Evolutionary conservation across 805 yeast species (phyloP).

Genomic region (Saccharomycopsis fodiens): DNA sequence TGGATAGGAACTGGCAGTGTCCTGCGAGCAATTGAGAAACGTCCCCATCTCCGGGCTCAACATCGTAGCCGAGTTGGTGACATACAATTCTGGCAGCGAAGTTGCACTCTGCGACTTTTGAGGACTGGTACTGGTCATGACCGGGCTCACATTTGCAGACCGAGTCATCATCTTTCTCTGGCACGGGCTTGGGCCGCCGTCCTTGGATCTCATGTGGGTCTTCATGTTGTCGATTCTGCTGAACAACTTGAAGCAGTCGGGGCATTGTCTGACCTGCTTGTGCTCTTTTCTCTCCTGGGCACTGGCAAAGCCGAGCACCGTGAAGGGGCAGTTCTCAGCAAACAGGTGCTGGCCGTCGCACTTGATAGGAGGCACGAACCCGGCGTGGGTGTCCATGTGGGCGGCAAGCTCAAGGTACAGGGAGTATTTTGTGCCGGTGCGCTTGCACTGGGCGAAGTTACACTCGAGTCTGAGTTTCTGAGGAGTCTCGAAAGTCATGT

Average conservation of each 20-base stretch:
- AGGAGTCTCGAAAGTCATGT: slow-evolving; percentile 16
- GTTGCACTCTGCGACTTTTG: background rate
- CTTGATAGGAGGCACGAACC: slow-evolving; percentile 10
- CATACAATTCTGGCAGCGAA: background rate
- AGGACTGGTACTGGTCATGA: background rate
- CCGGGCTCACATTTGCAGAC: background rate
- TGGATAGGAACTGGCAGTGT: background rate
- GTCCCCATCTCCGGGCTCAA: background rate
- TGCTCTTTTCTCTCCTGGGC: slow-evolving; percentile 17
- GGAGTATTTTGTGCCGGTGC: slow-evolving; percentile 1
- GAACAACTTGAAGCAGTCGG: slow-evolving; percentile 14
- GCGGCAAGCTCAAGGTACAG: slow-evolving; percentile 13
- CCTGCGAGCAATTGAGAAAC: background rate
- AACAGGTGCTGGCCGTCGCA: slow-evolving; percentile 17
- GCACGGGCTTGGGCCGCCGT: slow-evolving; percentile 18
- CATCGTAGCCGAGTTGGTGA: background rate
- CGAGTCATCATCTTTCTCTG: background rate
- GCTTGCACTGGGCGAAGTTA: slow-evolving; percentile 9
- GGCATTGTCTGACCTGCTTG: slow-evolving; percentile 14
- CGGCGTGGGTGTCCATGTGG: slow-evolving; percentile 17
- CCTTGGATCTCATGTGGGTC: slow-evolving; percentile 16
- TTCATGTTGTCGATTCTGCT: slow-evolving; percentile 20
- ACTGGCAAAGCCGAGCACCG: slow-evolving; percentile 15
- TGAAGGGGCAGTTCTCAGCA: slow-evolving; percentile 16
- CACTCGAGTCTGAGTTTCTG: slow-evolving; percentile 17